Evolutionary conservation across 805 yeast genomes (phyloP).

Genomic region (Barnettozyma californica): DNA sequence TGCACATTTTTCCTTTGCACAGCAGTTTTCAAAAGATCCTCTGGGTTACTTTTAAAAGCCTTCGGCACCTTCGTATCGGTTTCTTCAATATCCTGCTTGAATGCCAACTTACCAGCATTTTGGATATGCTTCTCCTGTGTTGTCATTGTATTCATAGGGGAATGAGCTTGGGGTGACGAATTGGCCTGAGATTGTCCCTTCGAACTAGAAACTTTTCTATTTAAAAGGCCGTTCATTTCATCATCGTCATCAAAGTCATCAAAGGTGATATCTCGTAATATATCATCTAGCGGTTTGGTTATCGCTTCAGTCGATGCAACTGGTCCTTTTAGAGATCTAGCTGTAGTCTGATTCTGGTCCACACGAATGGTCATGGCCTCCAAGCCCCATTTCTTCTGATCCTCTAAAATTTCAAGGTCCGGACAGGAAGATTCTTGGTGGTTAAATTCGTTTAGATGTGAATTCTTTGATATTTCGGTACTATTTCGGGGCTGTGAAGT

Average conservation of each 20-base stretch:
- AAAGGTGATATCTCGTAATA: constrained; percentile 9
- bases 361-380: background rate
- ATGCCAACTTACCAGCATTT: constrained; percentile 17
- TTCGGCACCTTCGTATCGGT: constrained; percentile 12
- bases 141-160: constrained; percentile 3
- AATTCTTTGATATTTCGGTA: background rate
- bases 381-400: background rate
- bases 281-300: constrained; percentile 9
- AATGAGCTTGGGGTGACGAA: background rate
- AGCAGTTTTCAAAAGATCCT: constrained; percentile 36
- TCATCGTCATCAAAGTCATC: constrained; percentile 15
- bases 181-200: background rate
- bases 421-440: background rate
- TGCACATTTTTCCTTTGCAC: constrained; percentile 41
- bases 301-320: background rate
- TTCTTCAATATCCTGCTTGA: constrained; percentile 22
- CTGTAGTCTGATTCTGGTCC: constrained; percentile 3
- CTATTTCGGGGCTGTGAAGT: background rate
- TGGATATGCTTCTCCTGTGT: constrained; percentile 21
- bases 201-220: constrained; percentile 10
- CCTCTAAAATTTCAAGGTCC: background rate
- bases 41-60: constrained; percentile 9
- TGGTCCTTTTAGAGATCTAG: background rate
- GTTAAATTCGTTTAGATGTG: background rate
- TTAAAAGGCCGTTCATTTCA: constrained; percentile 12